phyloP scores from a whole-genome alignment of 73 alveolate genomes.

The Symbiodinium pilosum region DNA sequence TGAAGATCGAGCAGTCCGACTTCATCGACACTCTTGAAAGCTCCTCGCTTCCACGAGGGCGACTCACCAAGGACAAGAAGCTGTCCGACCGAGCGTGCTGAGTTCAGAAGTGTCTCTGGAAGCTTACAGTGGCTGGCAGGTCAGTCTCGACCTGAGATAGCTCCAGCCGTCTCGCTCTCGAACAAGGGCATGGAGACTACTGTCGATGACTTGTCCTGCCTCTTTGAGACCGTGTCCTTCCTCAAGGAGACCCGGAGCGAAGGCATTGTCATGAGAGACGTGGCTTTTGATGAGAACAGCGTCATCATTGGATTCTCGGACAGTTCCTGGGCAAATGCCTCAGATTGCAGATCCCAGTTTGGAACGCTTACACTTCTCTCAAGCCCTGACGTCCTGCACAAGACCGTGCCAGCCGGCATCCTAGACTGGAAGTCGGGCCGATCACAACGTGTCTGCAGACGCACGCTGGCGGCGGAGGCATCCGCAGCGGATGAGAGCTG shows the following conservation, averaged over 20 bases:
- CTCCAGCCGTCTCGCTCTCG: background rate
- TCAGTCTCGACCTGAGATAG: background rate
- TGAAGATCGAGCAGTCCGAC: no score
- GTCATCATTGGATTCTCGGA: background rate
- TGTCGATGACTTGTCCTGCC: background rate
- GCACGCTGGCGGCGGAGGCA: conserved; percentile 6
- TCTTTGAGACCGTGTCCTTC: background rate
- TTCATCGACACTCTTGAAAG: no score
- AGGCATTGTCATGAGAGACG: background rate
- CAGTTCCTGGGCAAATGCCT: conserved; percentile 32
- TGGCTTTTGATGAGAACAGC: background rate
- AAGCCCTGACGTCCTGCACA: background rate
- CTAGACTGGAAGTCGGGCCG: background rate
- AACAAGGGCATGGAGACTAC: background rate
- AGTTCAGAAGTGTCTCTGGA: background rate
- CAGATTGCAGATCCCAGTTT: background rate
- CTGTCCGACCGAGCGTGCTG: background rate
- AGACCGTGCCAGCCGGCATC: background rate
- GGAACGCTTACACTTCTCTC: background rate
- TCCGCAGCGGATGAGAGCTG: background rate
- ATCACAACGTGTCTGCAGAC: background rate
- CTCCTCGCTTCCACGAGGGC: no score
- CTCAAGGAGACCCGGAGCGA: background rate
- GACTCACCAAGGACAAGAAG: no score
- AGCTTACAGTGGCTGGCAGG: background rate